Base-by-base conservation (phyloP, 352 stramenopile genomes). In the Phytophthora sojae region DNA sequence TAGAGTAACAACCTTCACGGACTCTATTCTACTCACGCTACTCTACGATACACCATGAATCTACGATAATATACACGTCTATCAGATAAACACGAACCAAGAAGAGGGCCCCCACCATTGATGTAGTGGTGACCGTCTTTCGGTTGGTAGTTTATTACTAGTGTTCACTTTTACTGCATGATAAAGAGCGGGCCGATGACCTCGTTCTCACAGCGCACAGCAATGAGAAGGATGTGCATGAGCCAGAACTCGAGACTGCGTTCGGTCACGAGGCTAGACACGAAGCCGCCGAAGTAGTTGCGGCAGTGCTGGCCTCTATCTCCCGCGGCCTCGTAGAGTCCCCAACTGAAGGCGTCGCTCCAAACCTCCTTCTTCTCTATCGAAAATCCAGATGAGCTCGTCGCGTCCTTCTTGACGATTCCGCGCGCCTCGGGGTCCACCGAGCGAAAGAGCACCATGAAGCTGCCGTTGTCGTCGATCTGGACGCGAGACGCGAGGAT, bases 151-250 rank as follows among this genome's bases (percentile, higher is more conserved):
- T 32, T 32, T 32, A 32, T 32, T 61, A 49, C 50, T 64, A 29
- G 23, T 39, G 57, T 59, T 53, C 21, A 62, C 4, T 44, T 61
- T 70, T 75, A 73, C 44, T 75, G 74, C 44, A 89, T 68, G 50
- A 88, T 77, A 45, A 91, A 90, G 9, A 84, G 64, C 26, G 82
- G 67, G 0, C 85, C 80, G 32, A 91, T 76, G 61, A 77, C 82
- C 63, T 91, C 85, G 50, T 66, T 88, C 67, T 91, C 85, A 59
- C 81, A 91, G 6, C 85, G 82, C 35, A 91, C 77, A 7, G 82
- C 85, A 53, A 92, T 91, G 32, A 91, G 61, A 52, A 91, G 69
- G 44, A 92, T 73, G 55, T 91, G 77, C 81, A 91, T 88, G 54
- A 91, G 75, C 85, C 85, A 92, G 55, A 91, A 91, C 61, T 86